Conservation (phyloP, 148 eudicot species). For the Dianthus caryophyllus region DNA sequence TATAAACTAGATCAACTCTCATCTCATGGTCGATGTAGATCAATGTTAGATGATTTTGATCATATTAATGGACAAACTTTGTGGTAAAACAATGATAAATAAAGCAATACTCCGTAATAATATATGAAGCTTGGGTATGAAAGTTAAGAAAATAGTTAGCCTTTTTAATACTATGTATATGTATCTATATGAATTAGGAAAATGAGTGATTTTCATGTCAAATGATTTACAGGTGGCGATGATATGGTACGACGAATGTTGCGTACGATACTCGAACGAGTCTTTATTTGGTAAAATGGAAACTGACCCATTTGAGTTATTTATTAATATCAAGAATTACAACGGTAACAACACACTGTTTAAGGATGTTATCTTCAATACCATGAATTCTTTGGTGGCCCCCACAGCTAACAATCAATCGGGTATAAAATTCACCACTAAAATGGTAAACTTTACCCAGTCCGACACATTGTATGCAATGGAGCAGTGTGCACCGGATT, state of each 20-base stretch:
- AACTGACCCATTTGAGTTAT: fast-evolving
- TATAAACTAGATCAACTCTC: no score
- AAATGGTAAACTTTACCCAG: constrained; percentile 1
- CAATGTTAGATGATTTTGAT: no score
- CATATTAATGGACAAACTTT: no score
- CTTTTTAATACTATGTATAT: no score
- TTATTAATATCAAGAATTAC: not conserved
- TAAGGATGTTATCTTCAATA: not conserved
- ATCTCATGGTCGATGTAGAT: no score
- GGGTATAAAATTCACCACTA: constrained; percentile 21
- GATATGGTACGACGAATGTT: constrained; percentile 36
- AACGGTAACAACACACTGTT: constrained; percentile 6
- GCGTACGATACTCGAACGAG: constrained; percentile 28
- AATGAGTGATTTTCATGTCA: not conserved
- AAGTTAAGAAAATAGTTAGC: no score
- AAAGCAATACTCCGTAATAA: no score
- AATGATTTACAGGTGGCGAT: constrained; percentile 2
- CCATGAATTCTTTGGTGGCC: constrained; percentile 3
- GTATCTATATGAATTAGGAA: no score
- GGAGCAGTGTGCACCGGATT: constrained; percentile 35
- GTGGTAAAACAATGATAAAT: no score
- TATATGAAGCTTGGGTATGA: no score
- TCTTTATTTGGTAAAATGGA: constrained; percentile 7
- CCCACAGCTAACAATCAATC: constrained; percentile 13
- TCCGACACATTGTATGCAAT: constrained; percentile 21